Evolutionary conservation across 202 grass and related monocot genomes (phyloP).

Genomic region (Dendrocalamus latiflorus): DNA sequence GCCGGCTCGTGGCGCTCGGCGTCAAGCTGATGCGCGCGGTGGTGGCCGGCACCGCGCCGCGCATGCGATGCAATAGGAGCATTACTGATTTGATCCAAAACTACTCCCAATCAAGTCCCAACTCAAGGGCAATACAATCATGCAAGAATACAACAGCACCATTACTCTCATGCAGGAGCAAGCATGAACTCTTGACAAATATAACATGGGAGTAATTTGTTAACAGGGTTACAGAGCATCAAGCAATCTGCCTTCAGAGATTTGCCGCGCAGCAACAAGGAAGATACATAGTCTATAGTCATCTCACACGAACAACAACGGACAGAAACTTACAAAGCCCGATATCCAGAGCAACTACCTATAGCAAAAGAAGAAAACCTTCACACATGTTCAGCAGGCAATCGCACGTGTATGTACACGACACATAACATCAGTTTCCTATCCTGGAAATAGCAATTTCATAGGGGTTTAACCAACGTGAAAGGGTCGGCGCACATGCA

Average conservation of each 20-base stretch:
- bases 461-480: neutral
- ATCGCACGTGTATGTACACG: neutral
- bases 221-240: neutral
- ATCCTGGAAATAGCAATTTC: neutral
- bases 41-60: no score
- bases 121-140: neutral
- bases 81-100: no score
- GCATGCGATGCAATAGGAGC: no score
- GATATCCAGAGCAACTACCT: slow-evolving; percentile 26
- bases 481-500: neutral
- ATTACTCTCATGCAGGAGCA: no score
- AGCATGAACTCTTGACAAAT: neutral
- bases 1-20: no score
- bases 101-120: neutral
- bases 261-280: neutral
- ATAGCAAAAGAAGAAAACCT: neutral
- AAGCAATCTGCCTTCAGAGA: neutral
- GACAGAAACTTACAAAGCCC: neutral
- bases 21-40: no score
- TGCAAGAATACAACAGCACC: no score
- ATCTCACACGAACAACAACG: neutral
- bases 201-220: neutral
- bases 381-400: neutral
- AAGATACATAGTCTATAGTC: neutral
- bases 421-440: slow-evolving; percentile 22